Evolutionary conservation across 345 rosid species (phyloP).

Genomic region (Murraya koenigii): DNA sequence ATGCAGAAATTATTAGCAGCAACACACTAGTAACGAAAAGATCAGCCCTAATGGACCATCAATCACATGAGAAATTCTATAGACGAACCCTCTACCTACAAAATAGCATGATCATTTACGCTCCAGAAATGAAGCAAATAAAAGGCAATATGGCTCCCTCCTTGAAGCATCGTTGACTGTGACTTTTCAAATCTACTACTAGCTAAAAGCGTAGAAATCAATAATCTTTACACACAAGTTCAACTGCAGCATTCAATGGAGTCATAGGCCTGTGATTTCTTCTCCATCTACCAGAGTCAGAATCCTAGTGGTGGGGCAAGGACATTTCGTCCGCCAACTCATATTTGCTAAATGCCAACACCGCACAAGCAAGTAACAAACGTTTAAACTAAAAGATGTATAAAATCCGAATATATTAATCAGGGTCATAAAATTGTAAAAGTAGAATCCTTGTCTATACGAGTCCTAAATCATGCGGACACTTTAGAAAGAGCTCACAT

Average conservation of each 20-base stretch:
- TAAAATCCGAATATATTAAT: neutral
- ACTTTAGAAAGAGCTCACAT: neutral
- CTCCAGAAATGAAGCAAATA: neutral
- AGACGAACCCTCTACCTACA: neutral
- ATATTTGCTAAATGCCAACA: neutral
- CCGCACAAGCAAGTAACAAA: neutral
- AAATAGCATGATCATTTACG: neutral
- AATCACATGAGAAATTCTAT: conserved; percentile 2
- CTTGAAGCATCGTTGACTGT: no score
- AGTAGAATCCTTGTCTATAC: neutral
- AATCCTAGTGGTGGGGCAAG: neutral
- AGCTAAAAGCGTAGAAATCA: neutral
- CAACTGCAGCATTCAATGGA: no score
- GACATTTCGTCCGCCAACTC: neutral
- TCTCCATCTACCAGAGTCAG: neutral
- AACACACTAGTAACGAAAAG: neutral
- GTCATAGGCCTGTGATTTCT: neutral
- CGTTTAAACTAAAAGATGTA: no score
- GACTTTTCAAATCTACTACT: neutral
- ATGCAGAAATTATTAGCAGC: neutral
- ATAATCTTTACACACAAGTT: neutral
- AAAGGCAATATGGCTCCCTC: neutral
- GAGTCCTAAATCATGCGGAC: neutral
- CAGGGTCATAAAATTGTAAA: neutral
- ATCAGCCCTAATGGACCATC: neutral